These are phyloP conservation scores for Colletotrichum liaoningense DNA, from an alignment of 2,329 filamentous ascomycete species.

Conservation along the genomic window DNA sequence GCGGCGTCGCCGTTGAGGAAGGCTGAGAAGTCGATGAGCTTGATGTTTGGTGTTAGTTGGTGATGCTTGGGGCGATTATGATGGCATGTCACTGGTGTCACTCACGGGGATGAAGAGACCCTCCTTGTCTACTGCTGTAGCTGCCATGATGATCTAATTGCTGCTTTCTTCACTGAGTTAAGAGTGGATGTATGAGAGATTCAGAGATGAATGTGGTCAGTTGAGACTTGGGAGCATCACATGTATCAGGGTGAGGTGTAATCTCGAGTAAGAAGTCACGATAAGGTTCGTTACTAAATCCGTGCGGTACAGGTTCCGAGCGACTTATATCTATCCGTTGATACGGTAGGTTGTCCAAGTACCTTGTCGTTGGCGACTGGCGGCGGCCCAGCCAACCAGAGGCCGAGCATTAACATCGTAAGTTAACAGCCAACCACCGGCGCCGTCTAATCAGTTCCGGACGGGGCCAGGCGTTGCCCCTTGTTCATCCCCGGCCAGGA, in stretches of 20 bases:
- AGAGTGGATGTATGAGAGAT: not conserved
- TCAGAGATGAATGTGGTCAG: not conserved
- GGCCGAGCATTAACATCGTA: constrained; percentile 10
- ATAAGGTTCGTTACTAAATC: constrained; percentile 21
- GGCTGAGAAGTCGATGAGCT: constrained; percentile 83
- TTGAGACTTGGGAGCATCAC: not conserved
- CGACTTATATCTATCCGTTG: constrained; percentile 24
- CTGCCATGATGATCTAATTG: constrained; percentile 45
- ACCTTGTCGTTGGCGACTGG: not conserved
- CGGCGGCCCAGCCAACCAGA: constrained; percentile 22
- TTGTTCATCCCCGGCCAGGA: constrained; percentile 13
- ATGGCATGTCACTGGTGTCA: constrained; percentile 15
- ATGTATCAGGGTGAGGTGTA: not conserved
- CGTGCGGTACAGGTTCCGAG: constrained; percentile 5
- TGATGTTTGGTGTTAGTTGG: constrained; percentile 25
- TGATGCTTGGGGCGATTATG: not conserved
- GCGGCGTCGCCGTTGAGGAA: constrained; percentile 74
- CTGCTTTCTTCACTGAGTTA: not conserved
- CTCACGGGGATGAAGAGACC: constrained; percentile 67
- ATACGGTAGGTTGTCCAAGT: not conserved
- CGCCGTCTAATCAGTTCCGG: not conserved
- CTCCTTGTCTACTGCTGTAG: constrained; percentile 61
- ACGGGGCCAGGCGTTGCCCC: not conserved
- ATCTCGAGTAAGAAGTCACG: constrained; percentile 7
- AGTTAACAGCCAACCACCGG: constrained; percentile 10